Percentiles rank a stretch among this genome's conserved stretches.
Evolutionary conservation across 495 filamentous ascomycete genomes (phyloP).

Genomic region (Trichoderma orchidacearum): DNA sequence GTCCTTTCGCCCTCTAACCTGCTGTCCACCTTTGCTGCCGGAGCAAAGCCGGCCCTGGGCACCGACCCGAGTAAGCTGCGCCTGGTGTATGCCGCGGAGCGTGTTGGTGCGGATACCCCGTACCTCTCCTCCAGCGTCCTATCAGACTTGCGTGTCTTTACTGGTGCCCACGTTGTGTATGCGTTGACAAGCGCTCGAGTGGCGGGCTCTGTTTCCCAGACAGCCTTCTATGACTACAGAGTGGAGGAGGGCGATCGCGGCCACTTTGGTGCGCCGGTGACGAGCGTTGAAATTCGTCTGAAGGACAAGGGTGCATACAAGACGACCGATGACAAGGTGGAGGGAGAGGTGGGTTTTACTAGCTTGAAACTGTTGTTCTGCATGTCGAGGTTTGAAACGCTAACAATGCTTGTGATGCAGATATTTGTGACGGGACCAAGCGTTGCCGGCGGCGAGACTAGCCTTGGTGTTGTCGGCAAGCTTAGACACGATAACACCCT

Average conservation of each 20-base stretch:
- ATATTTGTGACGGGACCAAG: constrained; percentile 53
- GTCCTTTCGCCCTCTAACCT: constrained; percentile 56
- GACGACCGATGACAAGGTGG: constrained; percentile 40
- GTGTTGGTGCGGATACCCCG: constrained; percentile 33
- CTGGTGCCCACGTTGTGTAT: constrained; percentile 69
- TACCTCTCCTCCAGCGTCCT: constrained; percentile 51
- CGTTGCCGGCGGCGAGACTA: constrained; percentile 49
- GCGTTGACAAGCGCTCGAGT: constrained; percentile 70
- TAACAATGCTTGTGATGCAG: constrained; percentile 17
- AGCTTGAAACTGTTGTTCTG: background rate
- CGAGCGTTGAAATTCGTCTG: constrained; percentile 64
- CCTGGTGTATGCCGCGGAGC: constrained; percentile 54
- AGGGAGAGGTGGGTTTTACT: constrained; percentile 42
- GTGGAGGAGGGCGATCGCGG: constrained; percentile 37
- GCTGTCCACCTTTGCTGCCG: constrained; percentile 48
- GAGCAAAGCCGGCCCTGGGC: constrained; percentile 44
- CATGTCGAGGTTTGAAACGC: constrained; percentile 5
- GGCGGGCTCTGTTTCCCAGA: constrained; percentile 75
- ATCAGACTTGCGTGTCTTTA: constrained; percentile 68
- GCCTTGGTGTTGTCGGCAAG: constrained; percentile 41
- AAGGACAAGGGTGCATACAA: constrained; percentile 44
- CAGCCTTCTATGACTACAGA: constrained; percentile 77
- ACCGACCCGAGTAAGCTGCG: constrained; percentile 60
- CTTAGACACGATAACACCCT: constrained; percentile 43
- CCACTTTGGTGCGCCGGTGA: constrained; percentile 76